Conservation (phyloP, 768 basidiomycete genomes). For the Lactarius akahatsu region DNA sequence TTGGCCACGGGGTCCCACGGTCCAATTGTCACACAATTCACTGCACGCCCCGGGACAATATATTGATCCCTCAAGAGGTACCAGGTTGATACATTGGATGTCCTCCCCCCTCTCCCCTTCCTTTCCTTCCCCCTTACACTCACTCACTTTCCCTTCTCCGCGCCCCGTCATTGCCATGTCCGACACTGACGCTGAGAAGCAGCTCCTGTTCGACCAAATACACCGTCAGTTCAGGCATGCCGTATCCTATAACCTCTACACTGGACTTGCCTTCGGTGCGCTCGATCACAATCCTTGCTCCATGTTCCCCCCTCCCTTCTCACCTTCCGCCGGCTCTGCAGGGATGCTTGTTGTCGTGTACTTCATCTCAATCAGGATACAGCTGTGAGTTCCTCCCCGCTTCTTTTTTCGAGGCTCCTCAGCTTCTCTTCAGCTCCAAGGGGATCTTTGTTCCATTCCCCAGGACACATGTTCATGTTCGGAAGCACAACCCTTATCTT, state of each 20-base stretch:
- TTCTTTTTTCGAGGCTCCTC: background rate
- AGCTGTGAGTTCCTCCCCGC: slow-evolving; percentile 7
- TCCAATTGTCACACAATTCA: background rate
- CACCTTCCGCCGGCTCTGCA: background rate
- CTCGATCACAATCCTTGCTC: too few relatives aligned
- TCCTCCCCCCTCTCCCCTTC: background rate
- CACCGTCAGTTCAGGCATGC: slow-evolving; percentile 10
- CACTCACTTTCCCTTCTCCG: background rate
- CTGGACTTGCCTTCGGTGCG: slow-evolving; percentile 23
- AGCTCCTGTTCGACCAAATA: slow-evolving; percentile 4
- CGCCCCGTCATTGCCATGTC: slow-evolving; percentile 8
- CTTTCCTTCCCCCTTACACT: background rate
- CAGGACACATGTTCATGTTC: slow-evolving; percentile 19
- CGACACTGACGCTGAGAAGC: background rate
- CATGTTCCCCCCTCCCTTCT: background rate
- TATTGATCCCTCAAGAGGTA: background rate
- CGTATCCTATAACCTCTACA: slow-evolving; percentile 20
- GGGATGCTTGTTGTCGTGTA: slow-evolving; percentile 22
- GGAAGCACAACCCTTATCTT: slow-evolving; percentile 8
- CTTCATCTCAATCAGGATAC: slow-evolving; percentile 21
- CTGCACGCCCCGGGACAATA: background rate
- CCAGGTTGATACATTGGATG: background rate
- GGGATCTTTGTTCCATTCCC: slow-evolving; percentile 12
- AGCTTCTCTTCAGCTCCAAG: slow-evolving; percentile 11
- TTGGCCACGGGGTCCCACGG: background rate